phyloP scores from a whole-genome alignment of 139 green algal species.

The Auxenochlorella pyrenoidosa region DNA sequence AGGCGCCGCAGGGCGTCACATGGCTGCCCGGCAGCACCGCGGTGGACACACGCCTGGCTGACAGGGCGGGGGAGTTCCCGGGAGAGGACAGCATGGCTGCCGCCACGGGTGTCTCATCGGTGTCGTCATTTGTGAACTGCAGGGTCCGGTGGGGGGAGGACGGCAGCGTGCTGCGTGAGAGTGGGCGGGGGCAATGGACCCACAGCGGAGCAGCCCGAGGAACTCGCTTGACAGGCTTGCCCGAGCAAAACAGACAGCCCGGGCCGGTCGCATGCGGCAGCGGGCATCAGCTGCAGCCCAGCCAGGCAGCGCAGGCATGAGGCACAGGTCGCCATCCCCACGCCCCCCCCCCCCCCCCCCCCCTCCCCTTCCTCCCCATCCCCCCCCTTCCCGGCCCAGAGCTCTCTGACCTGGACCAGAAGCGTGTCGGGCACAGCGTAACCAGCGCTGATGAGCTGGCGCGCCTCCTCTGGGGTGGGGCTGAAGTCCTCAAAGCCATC shows the following conservation, averaged over 20 bases:
- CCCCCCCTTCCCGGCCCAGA: no score
- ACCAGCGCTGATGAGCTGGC: slow-evolving; percentile 54
- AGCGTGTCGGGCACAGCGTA: slow-evolving; percentile 79
- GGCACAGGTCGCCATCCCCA: no score
- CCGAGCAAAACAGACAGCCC: no score
- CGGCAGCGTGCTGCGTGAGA: not conserved
- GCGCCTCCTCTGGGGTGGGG: slow-evolving; percentile 79
- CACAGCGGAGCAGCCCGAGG: no score
- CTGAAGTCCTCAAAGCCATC: slow-evolving; percentile 80
- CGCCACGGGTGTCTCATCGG: slow-evolving; percentile 85
- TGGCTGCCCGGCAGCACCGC: slow-evolving; percentile 26
- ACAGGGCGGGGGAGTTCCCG: not conserved
- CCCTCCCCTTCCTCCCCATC: no score
- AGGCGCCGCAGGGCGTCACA: slow-evolving; percentile 9
- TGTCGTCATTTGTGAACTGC: slow-evolving; percentile 70
- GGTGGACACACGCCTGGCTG: not conserved
- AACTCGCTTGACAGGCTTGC: no score
- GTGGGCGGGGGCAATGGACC: not conserved
- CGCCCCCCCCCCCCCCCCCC: no score
- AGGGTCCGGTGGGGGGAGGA: not conserved
- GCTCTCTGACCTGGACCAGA: slow-evolving; percentile 82
- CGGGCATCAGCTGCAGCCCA: no score
- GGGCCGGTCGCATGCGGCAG: no score
- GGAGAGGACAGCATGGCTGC: slow-evolving; percentile 54
- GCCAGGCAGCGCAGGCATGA: no score